Conservation (phyloP, 257 asterid species). For the Primulina tabacum region DNA sequence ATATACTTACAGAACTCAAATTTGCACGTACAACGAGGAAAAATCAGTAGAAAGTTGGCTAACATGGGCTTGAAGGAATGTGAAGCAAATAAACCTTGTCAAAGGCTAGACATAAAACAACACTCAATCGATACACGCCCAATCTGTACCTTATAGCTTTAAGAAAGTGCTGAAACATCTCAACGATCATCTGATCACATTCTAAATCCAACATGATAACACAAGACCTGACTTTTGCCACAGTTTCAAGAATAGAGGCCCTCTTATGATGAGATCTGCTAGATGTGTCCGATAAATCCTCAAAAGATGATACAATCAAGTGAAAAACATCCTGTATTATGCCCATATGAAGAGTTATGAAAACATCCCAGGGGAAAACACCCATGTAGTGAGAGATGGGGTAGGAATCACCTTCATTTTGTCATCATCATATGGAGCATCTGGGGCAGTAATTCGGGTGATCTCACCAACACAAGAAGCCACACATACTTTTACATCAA, state of each 20-base stretch:
- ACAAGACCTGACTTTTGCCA: slow-evolving; percentile 93
- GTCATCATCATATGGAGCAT: slow-evolving; percentile 94
- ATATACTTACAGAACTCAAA: too few relatives aligned
- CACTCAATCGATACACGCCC: background rate
- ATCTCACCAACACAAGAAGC: slow-evolving; percentile 97
- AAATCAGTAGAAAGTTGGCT: too few relatives aligned
- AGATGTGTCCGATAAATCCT: slow-evolving; percentile 59
- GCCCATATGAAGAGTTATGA: slow-evolving; percentile 30
- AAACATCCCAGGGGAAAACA: slow-evolving; percentile 19
- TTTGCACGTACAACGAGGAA: background rate
- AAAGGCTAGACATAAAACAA: background rate
- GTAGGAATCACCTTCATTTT: slow-evolving; percentile 68
- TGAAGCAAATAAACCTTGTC: background rate
- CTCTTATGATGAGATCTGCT: slow-evolving; percentile 77
- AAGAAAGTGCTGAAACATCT: slow-evolving; percentile 87
- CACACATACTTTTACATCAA: slow-evolving; percentile 81
- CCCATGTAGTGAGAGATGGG: background rate
- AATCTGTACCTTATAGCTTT: slow-evolving; percentile 63
- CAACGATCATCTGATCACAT: slow-evolving; percentile 77
- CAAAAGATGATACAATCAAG: slow-evolving; percentile 84
- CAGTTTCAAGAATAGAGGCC: slow-evolving; percentile 81
- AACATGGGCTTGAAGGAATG: too few relatives aligned
- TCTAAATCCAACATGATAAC: slow-evolving; percentile 97
- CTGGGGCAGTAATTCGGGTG: slow-evolving; percentile 97
- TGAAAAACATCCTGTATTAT: slow-evolving; percentile 76